Evolutionary conservation across 1,284 basidiomycete species (phyloP).

Genomic region (Malassezia yamatoensis): DNA sequence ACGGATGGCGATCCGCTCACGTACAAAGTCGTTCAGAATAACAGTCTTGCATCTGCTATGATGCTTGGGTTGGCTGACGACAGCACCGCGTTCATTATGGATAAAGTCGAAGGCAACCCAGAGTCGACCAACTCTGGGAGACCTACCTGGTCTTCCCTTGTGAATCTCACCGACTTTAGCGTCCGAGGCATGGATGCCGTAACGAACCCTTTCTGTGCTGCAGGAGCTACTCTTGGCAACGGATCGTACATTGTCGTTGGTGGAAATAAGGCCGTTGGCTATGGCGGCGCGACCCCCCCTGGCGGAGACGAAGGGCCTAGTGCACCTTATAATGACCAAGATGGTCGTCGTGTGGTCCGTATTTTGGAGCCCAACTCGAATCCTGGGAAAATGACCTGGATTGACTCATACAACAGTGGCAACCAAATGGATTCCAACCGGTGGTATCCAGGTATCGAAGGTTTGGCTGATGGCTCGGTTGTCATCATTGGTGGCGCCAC

Average conservation of each 20-base stretch:
- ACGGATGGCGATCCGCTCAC: conserved; percentile 17
- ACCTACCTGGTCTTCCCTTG: conserved; percentile 40
- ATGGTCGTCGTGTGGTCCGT: conserved; percentile 41
- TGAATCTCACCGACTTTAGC: conserved; percentile 30
- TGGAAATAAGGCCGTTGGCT: conserved; percentile 47
- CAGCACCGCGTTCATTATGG: conserved; percentile 47
- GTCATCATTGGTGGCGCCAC: conserved; percentile 40
- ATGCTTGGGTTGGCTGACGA: conserved; percentile 46
- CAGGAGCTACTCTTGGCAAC: conserved; percentile 46
- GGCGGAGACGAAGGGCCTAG: conserved; percentile 2
- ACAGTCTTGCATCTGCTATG: conserved; percentile 46
- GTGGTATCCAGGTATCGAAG: conserved; percentile 48
- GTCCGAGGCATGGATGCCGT: conserved; percentile 34
- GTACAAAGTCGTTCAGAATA: conserved; percentile 32
- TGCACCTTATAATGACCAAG: conserved; percentile 34
- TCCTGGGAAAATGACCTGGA: conserved; percentile 22
- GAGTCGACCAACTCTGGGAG: conserved; percentile 21
- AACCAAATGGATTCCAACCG: conserved; percentile 32
- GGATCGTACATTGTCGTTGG: conserved; percentile 48
- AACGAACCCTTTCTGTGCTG: conserved; percentile 49
- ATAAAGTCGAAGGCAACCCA: conserved; percentile 49
- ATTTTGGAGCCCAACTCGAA: conserved; percentile 34
- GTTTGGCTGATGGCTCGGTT: conserved; percentile 39
- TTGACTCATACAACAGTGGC: conserved; percentile 22
- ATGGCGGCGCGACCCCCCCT: conserved; percentile 29